Evolutionary conservation across 257 asterid genomes (phyloP).

Genomic region (Lantana camara): DNA sequence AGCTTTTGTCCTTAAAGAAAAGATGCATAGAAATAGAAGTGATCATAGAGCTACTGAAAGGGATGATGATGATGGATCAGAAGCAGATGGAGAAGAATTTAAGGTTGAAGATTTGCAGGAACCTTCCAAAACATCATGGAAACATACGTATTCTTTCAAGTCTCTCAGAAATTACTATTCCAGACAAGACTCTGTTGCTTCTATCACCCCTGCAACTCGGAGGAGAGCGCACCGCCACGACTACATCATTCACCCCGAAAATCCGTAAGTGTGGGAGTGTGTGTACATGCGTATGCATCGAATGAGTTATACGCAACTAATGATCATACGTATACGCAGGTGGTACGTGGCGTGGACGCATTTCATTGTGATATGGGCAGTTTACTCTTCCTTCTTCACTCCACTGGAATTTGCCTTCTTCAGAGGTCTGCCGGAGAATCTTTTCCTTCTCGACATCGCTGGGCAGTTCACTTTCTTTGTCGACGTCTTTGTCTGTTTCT

Average conservation of each 20-base stretch:
- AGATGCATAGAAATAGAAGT: constrained; percentile 29
- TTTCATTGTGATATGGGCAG: constrained; percentile 73
- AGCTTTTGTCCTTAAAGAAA: background rate
- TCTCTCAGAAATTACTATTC: constrained; percentile 31
- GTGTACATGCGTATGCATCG: background rate
- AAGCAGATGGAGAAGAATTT: constrained; percentile 41
- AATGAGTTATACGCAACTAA: background rate
- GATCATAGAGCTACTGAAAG: background rate
- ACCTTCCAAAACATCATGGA: constrained; percentile 36
- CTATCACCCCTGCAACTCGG: background rate
- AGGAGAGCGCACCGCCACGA: constrained; percentile 22
- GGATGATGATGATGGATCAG: constrained; percentile 37
- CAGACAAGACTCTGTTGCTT: constrained; percentile 21
- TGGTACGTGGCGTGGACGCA: constrained; percentile 62
- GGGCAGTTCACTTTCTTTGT: constrained; percentile 71
- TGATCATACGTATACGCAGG: constrained; percentile 48
- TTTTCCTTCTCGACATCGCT: constrained; percentile 67
- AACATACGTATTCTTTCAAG: constrained; percentile 27
- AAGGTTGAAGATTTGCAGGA: constrained; percentile 40
- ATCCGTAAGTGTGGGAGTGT: constrained; percentile 26
- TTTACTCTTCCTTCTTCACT: constrained; percentile 79
- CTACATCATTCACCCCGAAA: constrained; percentile 44
- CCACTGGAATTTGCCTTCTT: constrained; percentile 81
- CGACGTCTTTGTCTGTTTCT: constrained; percentile 61
- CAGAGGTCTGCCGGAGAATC: constrained; percentile 67